Evolutionary conservation across 305 asterid genomes (phyloP), one percentile per base, ranked within the genome.

Genomic region (Ruellia speciosa): DNA sequence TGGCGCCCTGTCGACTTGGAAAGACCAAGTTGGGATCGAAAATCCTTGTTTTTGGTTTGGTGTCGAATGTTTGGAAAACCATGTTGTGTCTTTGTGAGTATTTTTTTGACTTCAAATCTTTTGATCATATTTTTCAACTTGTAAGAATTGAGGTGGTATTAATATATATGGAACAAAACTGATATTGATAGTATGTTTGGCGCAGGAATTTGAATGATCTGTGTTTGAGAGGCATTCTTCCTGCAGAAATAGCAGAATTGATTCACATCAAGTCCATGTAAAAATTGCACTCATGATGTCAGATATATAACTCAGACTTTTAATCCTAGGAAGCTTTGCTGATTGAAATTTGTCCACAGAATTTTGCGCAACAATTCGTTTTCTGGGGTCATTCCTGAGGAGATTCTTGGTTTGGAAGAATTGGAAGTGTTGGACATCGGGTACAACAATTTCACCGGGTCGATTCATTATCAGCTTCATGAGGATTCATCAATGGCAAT

Each of bases 41-140:
- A n/a, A n/a, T n/a, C 49, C 14, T 5, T 43, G 49, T n/a, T 43
- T n/a, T 43, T 43, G 49, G 49, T 43, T 43, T n/a, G 49, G 49
- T 4, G 49, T 43, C 2, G 49, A 43, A n/a, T 43, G 49, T n/a
- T 43, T 43, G 7, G 16, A 43, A 6, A 12, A 12, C 49, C 49
- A 43, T 43, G 49, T 43, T 43, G 49, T 13, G 16, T 13, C 49
- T n/a, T 43, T 43, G 49, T 43, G 11, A 43, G 49, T 11, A 43
- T n/a, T 0, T n/a, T 0, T 6, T 43, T 4, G 11, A 0, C 16
- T 43, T 12, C 1, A 13, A n/a, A 43, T 43, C 7, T 43, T 43
- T 43, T 43, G 49, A 43, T 7, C 5, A 39, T 39, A 12, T 3
- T 3, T 39, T 9, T 3, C 5, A 12, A 39, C 45, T 7, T 39